Percentiles rank a stretch among this genome's conserved stretches.
phyloP scores from a whole-genome alignment of 208 protist genomes.

The Sergeia podlipaevii region DNA sequence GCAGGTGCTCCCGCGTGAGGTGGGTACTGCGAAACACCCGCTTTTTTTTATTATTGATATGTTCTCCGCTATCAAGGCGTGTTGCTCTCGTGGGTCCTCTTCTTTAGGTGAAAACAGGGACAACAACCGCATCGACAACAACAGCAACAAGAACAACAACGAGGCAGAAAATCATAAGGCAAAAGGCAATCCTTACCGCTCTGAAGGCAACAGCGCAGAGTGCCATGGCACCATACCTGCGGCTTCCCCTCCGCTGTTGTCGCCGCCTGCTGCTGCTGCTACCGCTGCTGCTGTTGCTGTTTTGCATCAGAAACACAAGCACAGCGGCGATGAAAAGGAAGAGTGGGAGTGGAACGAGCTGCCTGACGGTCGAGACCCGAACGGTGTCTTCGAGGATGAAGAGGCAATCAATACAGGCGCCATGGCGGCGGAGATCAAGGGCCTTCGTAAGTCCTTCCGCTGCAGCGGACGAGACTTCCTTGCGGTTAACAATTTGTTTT shows the following conservation, averaged over 20 bases:
- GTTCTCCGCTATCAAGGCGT: neutral
- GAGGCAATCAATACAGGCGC: slow-evolving; percentile 14
- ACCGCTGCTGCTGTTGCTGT: too few relatives aligned
- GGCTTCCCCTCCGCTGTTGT: too few relatives aligned
- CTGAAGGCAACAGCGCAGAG: too few relatives aligned
- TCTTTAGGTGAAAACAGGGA: neutral
- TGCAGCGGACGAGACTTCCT: slow-evolving; percentile 12
- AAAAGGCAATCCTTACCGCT: too few relatives aligned
- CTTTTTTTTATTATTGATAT: slow-evolving; percentile 64
- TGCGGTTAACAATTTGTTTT: slow-evolving; percentile 44
- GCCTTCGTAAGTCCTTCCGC: slow-evolving; percentile 16
- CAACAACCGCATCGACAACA: neutral
- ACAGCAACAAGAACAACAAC: neutral
- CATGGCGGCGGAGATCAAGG: slow-evolving; percentile 7
- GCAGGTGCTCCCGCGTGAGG: slow-evolving; percentile 56
- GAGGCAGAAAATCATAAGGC: neutral
- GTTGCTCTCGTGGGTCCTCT: neutral
- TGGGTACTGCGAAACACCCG: slow-evolving; percentile 49
- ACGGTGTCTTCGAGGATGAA: slow-evolving; percentile 18
- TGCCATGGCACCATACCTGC: too few relatives aligned
- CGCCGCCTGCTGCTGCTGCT: too few relatives aligned
- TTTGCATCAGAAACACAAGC: too few relatives aligned
- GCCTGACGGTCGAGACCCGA: slow-evolving; percentile 20
- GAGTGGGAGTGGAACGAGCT: neutral
- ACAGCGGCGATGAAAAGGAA: too few relatives aligned